Evolutionary conservation across 352 stramenopile genomes (phyloP), one percentile per base, ranked within the genome.

Genomic region (Peronosclerospora sorghi): DNA sequence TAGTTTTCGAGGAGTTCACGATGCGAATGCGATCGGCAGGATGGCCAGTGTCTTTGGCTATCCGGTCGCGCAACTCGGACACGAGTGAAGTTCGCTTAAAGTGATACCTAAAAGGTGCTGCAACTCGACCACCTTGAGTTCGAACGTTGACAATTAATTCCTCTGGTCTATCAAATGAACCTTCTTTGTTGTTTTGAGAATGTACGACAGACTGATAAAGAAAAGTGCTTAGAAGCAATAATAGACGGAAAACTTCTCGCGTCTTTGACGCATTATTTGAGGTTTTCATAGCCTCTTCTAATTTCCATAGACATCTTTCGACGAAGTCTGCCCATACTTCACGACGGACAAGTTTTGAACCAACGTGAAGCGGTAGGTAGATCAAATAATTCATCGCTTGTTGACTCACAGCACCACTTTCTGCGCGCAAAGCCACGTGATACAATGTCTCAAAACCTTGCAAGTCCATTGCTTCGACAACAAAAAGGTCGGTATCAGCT

Each of bases 181-280:
- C 26, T n/a, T 46, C 54, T 49, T 34, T 48, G 12, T n/a, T 30
- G 14, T 58, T 32, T 42, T 54, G 59, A 29, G 48, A 35, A 21
- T 81, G 63, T 5, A 73, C 56, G 12, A 73, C 56, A 4, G 66
- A 81, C 43, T 90, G 76, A 21, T 73, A 57, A 9, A 94, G 43
- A 54, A 94, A 83, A 13, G 78, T 90, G 26, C 67, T 79, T n/a
- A 94, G 55, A 29, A 94, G 18, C 4, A 77, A 42, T 1, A 91
- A 52, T 19, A 87, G 20, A 5, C 78, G 68, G 36, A 67, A 48
- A 20, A 77, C 44, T 39, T 78, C 61, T 43, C 43, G 59, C 15
- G 42, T 59, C 18, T 48, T 61, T 0, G 39, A 59, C 28, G 32
- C 39, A 29, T 65, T 24, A 21, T 56, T 36, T 21, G 32, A 39